Conservation (phyloP, 192 early-diverging fungal genomes). For the Coemansia sp. region DNA sequence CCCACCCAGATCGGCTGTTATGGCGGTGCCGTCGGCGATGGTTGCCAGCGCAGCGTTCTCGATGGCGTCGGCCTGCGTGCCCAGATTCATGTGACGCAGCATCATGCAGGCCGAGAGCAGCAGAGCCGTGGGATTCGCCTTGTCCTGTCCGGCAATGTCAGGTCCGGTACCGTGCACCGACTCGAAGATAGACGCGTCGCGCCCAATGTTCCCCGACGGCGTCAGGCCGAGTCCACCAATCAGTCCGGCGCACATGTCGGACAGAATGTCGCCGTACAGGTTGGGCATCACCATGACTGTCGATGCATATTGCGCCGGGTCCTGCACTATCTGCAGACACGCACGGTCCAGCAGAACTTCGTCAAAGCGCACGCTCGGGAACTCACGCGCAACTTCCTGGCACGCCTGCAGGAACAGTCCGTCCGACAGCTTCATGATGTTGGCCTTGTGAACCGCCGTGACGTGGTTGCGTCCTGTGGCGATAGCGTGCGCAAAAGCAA, state of each 20-base stretch:
- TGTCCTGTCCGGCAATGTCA: slow-evolving; percentile 96
- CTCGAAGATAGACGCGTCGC: slow-evolving; percentile 97
- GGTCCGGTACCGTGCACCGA: slow-evolving; percentile 94
- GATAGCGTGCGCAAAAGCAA: slow-evolving; percentile 93
- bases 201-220: slow-evolving; percentile 98
- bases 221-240: slow-evolving; percentile 98
- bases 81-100: slow-evolving; percentile 94
- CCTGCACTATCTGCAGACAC: slow-evolving; percentile 93
- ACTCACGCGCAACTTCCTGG: slow-evolving; percentile 87
- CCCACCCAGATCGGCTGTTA: slow-evolving; percentile 93
- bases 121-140: slow-evolving; percentile 94
- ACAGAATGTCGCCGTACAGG: slow-evolving; percentile 98
- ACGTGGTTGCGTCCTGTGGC: slow-evolving; percentile 88
- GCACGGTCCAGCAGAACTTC: slow-evolving; percentile 93
- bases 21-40: slow-evolving; percentile 86
- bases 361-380: slow-evolving; percentile 89
- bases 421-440: slow-evolving; percentile 94
- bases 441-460: slow-evolving; percentile 98
- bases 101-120: slow-evolving; percentile 96
- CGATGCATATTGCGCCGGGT: slow-evolving; percentile 83
- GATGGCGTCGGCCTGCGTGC: slow-evolving; percentile 77
- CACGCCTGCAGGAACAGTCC: slow-evolving; percentile 95
- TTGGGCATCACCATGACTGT: slow-evolving; percentile 99
- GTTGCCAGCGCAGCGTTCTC: slow-evolving; percentile 90
- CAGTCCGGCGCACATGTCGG: slow-evolving; percentile 95